A percentile compares a stretch with the other conserved stretches of the same genome.
These are phyloP conservation scores for Condylostoma magnum DNA, from an alignment of 169 alveolate genomes.

Conservation along the genomic window DNA sequence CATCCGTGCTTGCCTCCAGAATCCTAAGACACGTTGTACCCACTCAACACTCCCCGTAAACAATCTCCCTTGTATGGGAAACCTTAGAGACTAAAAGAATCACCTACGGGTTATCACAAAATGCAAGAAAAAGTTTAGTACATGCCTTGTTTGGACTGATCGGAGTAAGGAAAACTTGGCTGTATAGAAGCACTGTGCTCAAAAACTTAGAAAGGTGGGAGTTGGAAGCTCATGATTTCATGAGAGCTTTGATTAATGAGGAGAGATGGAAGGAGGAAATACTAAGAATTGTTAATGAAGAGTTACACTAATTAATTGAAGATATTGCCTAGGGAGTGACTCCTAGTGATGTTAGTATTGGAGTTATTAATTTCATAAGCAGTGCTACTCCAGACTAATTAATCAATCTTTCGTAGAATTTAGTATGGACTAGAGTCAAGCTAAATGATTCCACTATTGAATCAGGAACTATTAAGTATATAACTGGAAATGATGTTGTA, in stretches of 20 bases:
- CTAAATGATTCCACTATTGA: background rate
- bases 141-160: background rate
- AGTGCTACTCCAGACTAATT: no score
- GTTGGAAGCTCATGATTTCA: background rate
- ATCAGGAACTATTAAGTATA: background rate
- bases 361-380: background rate
- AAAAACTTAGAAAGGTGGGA: background rate
- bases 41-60: slow-evolving; percentile 17
- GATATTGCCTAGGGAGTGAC: background rate
- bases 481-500: background rate
- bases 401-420: no score
- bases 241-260: background rate
- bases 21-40: background rate
- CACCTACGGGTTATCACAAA: background rate
- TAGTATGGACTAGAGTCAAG: no score
- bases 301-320: background rate
- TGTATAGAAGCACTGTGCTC: background rate
- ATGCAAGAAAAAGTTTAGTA: background rate
- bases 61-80: background rate
- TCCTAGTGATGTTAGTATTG: background rate
- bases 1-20: background rate
- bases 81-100: no score
- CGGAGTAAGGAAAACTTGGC: background rate
- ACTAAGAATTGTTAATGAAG: background rate
- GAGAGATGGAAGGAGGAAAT: slow-evolving; percentile 8